Conservation (phyloP, 176 grass and related monocot genomes). For the Musa beccarii region DNA sequence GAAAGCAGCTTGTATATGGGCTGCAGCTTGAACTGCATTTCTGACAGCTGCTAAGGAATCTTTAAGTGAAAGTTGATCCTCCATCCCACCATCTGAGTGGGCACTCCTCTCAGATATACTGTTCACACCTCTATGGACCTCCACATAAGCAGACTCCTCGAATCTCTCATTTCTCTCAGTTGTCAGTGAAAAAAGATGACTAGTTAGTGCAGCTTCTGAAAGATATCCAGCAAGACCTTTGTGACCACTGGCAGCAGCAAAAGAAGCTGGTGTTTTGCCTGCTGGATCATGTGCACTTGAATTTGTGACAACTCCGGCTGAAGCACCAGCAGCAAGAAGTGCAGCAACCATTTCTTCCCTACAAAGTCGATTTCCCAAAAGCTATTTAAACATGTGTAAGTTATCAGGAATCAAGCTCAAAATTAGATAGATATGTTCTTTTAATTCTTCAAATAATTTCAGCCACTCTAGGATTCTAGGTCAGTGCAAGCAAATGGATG, state of each 20-base stretch:
- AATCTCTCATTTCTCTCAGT: constrained; percentile 29
- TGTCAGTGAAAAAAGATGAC: constrained; percentile 53
- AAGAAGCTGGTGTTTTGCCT: constrained; percentile 55
- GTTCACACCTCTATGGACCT: constrained; percentile 20
- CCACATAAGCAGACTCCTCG: constrained; percentile 8
- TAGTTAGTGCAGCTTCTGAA: constrained; percentile 65
- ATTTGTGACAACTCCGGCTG: constrained; percentile 59
- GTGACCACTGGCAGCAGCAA: constrained; percentile 57
- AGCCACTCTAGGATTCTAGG: not conserved
- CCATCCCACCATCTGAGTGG: constrained; percentile 35
- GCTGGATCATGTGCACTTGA: constrained; percentile 52
- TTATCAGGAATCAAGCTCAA: not conserved
- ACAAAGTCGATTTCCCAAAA: not conserved
- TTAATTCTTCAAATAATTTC: not conserved
- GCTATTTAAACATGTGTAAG: not conserved
- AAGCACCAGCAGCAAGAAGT: constrained; percentile 69
- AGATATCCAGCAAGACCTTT: constrained; percentile 85
- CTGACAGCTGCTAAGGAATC: constrained; percentile 62
- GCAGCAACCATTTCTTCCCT: constrained; percentile 61
- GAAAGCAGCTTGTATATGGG: constrained; percentile 66
- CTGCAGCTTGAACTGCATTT: constrained; percentile 77
- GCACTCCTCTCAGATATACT: constrained; percentile 51
- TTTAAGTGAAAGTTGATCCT: constrained; percentile 73
- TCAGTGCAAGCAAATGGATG: constrained; percentile 1
- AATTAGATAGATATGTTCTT: not conserved